Conservation (phyloP, 148 eudicot species). For the Arbutus unedo region DNA sequence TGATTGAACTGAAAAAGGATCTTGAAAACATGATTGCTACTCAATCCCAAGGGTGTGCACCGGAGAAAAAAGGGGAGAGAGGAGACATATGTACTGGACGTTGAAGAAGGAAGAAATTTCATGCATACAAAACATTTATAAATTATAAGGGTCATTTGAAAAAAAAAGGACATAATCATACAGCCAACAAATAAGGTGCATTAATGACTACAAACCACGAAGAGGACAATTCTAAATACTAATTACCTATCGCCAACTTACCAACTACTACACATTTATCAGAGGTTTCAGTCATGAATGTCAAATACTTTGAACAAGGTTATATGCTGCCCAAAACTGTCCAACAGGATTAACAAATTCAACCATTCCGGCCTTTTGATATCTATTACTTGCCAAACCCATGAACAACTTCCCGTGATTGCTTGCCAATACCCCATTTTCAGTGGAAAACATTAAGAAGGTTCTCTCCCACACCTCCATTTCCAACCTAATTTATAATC, state of each 20-base stretch:
- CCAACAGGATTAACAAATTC: no score
- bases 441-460: no score
- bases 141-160: background rate
- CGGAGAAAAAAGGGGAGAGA: background rate
- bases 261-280: no score
- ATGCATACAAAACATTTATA: background rate
- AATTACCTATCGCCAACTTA: no score
- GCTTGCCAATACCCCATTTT: no score
- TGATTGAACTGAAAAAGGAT: background rate
- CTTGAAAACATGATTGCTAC: background rate
- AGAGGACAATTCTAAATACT: background rate
- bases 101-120: background rate
- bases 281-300: background rate
- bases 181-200: background rate
- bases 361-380: slow-evolving; percentile 18
- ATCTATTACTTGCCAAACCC: no score
- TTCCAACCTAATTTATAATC: background rate
- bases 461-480: background rate
- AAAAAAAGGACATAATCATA: background rate
- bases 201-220: background rate
- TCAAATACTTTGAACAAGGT: slow-evolving; percentile 14
- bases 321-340: slow-evolving; percentile 20
- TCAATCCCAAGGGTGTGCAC: background rate
- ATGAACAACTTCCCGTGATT: no score
- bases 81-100: background rate